Conservation (phyloP, 176 grass and related monocot species). For the Musa troglodytarum region DNA sequence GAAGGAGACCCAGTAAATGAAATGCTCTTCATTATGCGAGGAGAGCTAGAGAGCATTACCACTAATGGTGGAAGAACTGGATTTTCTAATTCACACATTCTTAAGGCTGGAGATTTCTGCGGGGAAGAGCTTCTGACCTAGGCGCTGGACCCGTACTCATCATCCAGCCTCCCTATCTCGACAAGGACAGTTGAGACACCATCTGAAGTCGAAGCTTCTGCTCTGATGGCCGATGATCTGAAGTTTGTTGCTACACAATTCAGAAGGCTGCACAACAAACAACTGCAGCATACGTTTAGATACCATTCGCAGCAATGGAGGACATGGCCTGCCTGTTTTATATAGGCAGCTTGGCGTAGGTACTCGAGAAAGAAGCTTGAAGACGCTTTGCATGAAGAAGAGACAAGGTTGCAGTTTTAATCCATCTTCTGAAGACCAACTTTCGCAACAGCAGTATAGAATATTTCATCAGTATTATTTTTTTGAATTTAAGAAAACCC, state of each 20-base stretch:
- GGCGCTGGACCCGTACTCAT: conserved; percentile 62
- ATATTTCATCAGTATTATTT: no score
- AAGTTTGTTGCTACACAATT: conserved; percentile 91
- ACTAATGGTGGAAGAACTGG: conserved; percentile 25
- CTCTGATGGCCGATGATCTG: conserved; percentile 70
- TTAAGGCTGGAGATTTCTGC: conserved; percentile 85
- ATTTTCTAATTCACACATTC: conserved; percentile 64
- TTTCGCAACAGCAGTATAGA: not conserved
- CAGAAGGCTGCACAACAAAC: conserved; percentile 75
- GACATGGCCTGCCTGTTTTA: conserved; percentile 96
- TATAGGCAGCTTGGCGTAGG: conserved; percentile 84
- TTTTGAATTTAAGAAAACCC: no score
- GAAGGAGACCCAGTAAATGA: conserved; percentile 16
- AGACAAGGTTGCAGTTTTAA: conserved; percentile 46
- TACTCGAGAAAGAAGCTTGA: conserved; percentile 27
- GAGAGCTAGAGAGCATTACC: no score
- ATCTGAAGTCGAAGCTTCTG: conserved; percentile 90
- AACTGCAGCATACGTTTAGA: conserved; percentile 70
- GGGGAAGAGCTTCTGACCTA: conserved; percentile 94
- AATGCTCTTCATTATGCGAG: no score
- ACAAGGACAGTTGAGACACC: conserved; percentile 76
- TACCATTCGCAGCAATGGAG: conserved; percentile 91
- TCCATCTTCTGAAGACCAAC: no score
- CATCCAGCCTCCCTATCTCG: conserved; percentile 63
- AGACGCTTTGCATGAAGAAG: conserved; percentile 61